Evolutionary conservation across 1,284 basidiomycete genomes (phyloP).

Genomic region (Pseudozyma thailandica): DNA sequence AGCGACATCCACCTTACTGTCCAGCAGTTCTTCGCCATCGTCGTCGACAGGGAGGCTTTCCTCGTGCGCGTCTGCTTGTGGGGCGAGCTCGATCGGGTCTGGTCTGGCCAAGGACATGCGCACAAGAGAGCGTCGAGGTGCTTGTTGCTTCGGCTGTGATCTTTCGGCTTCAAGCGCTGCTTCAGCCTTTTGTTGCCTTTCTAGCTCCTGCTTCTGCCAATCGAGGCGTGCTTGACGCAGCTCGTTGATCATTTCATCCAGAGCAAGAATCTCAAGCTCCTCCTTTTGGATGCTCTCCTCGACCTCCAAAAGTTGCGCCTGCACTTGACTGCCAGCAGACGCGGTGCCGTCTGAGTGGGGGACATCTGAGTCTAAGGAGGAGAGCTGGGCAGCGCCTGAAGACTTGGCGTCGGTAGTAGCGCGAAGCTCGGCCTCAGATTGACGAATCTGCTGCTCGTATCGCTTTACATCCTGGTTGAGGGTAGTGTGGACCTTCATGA

Average conservation of each 20-base stretch:
- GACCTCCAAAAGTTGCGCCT: constrained; percentile 26
- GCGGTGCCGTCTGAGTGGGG: constrained; percentile 1
- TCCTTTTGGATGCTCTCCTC: constrained; percentile 57
- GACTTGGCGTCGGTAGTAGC: constrained; percentile 27
- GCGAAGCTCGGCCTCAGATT: constrained; percentile 36
- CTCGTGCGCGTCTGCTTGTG: constrained; percentile 1
- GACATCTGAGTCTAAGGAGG: neutral
- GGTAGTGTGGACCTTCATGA: constrained; percentile 53
- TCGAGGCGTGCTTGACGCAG: constrained; percentile 37
- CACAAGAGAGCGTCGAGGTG: constrained; percentile 13
- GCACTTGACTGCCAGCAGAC: constrained; percentile 14
- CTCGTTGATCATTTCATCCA: constrained; percentile 62
- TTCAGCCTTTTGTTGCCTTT: constrained; percentile 21
- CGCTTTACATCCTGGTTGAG: constrained; percentile 39
- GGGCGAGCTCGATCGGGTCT: neutral
- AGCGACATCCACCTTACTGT: constrained; percentile 17
- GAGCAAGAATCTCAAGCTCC: constrained; percentile 65
- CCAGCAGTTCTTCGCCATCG: constrained; percentile 11
- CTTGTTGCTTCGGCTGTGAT: constrained; percentile 12
- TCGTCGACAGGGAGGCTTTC: constrained; percentile 1
- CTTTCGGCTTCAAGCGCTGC: constrained; percentile 13
- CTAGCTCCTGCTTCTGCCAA: constrained; percentile 32
- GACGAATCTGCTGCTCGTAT: constrained; percentile 45
- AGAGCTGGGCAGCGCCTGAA: constrained; percentile 2
- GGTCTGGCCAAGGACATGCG: constrained; percentile 14